A percentile compares a stretch with the other conserved stretches of the same genome.
Conservation (phyloP, 2,329 filamentous ascomycete genomes). For the Myotisia sp. region DNA sequence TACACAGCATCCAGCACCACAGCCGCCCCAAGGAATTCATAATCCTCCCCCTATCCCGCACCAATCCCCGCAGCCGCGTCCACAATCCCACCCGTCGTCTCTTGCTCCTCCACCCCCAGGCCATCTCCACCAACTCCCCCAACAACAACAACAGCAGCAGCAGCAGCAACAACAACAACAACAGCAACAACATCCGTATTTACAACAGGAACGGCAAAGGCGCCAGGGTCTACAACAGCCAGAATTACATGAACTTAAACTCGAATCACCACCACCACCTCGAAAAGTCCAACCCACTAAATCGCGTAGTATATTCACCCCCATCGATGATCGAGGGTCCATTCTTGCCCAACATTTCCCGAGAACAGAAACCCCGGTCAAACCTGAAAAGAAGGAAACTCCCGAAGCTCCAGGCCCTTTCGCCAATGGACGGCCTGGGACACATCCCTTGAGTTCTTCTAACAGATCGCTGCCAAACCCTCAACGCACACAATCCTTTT, state of each 20-base stretch:
- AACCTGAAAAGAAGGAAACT: slow-evolving; percentile 24
- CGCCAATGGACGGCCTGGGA: slow-evolving; percentile 26
- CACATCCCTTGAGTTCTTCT: slow-evolving; percentile 35
- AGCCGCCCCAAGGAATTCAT: slow-evolving; percentile 4
- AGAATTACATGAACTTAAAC: too few relatives aligned
- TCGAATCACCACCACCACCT: too few relatives aligned
- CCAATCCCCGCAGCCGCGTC: slow-evolving; percentile 3
- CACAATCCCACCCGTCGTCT: slow-evolving; percentile 5
- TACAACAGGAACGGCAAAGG: slow-evolving; percentile 36
- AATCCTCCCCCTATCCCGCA: slow-evolving; percentile 2
- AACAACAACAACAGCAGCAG: slow-evolving; percentile 65
- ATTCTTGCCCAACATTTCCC: slow-evolving; percentile 71
- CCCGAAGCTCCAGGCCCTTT: slow-evolving; percentile 37
- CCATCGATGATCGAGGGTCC: slow-evolving; percentile 84
- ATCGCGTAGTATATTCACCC: slow-evolving; percentile 89
- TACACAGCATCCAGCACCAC: slow-evolving; percentile 18
- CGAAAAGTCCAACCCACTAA: slow-evolving; percentile 54
- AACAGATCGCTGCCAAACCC: slow-evolving; percentile 33
- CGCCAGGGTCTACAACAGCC: slow-evolving; percentile 32
- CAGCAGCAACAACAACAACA: slow-evolving; percentile 42
- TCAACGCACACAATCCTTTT: slow-evolving; percentile 38
- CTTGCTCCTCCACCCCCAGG: slow-evolving; percentile 21
- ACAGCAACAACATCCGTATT: slow-evolving; percentile 37
- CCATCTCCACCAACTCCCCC: slow-evolving; percentile 43
- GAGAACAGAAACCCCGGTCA: slow-evolving; percentile 33